Evolutionary conservation across 2,329 filamentous ascomycete genomes (phyloP), one percentile per base, ranked within the genome.

Genomic region (Gnomoniopsis sp.): DNA sequence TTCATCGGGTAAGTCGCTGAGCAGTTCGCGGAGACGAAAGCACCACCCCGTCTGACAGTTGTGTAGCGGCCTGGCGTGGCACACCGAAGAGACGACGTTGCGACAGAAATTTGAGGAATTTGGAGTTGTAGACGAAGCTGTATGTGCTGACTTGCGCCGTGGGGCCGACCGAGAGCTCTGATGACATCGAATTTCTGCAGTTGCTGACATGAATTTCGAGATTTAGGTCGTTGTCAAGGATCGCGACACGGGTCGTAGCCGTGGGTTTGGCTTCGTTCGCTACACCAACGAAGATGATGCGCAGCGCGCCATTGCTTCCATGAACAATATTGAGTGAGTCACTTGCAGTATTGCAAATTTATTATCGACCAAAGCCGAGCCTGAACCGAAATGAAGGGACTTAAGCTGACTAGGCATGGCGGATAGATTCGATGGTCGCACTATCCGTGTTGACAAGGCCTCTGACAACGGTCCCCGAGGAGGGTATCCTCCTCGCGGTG

Each of bases 261-360:
- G 95, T 74, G 95, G 95, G 62, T 99, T 98, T 74, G 95, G 95
- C 50, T 98, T 98, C 74, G 93, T 99, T 64, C 90, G 93, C 68
- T 99, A 93, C 77, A 78, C 85, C 53, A 85, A 86, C 65, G 90
- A 93, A 65, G 76, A 80, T 49, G 89, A 93, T 74, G 90, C 91
- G 63, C 86, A 92, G 69, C 82, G 82, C 65, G 91, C 91, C 47
- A 93, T 93, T 72, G 74, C 80, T 49, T 79, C 79, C 65, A 93
- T 95, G 90, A 93, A 95, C 80, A 92, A 93, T 72, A 80, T 90
- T 68, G 92, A 97, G 93, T 97, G 83, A 75, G 90, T 36, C 30
- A 7, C 15, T 44, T 19, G 14, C 46, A 2, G 7, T 19, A 1
- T 21, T 34, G 22, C 44, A 30, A 23, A 23, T 2, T 23, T 3